A percentile compares a stretch with the other conserved stretches of the same genome.
Conservation (phyloP, 164 flowering plant genomes). For the Umbilicus rupestris region DNA sequence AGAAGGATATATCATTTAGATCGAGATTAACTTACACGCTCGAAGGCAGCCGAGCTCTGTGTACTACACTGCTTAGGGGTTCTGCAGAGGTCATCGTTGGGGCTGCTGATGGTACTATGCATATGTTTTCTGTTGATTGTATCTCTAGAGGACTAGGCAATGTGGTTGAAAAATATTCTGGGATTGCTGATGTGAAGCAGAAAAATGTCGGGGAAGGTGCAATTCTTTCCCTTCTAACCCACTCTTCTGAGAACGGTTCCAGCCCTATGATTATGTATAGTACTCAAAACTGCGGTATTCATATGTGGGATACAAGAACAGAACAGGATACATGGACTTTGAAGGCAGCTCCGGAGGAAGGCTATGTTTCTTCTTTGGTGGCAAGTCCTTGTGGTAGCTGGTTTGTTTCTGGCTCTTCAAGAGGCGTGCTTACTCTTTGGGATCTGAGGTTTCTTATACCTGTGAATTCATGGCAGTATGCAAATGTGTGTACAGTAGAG, state of each 20-base stretch:
- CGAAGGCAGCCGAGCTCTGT: constrained; percentile 76
- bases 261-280: constrained; percentile 73
- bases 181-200: constrained; percentile 76
- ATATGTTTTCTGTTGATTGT: constrained; percentile 82
- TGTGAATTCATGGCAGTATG: constrained; percentile 83
- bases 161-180: constrained; percentile 91
- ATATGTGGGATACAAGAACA: constrained; percentile 83
- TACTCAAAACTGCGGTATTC: constrained; percentile 79
- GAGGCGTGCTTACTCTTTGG: constrained; percentile 95
- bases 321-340: constrained; percentile 54
- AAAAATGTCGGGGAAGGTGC: constrained; percentile 79
- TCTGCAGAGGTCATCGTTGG: constrained; percentile 85
- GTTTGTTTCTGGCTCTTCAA: constrained; percentile 96
- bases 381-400: constrained; percentile 84
- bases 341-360: constrained; percentile 76
- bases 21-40: constrained; percentile 86
- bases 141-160: constrained; percentile 76
- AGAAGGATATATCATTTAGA: constrained; percentile 94
- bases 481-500: constrained; percentile 70
- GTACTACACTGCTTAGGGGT: constrained; percentile 68
- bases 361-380: constrained; percentile 70
- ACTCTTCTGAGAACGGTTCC: constrained; percentile 40
- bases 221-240: constrained; percentile 55
- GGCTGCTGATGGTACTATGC: constrained; percentile 75
- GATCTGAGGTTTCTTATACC: constrained; percentile 91